Conservation (phyloP, 306 rosid species). For the Sophora flavescens region DNA sequence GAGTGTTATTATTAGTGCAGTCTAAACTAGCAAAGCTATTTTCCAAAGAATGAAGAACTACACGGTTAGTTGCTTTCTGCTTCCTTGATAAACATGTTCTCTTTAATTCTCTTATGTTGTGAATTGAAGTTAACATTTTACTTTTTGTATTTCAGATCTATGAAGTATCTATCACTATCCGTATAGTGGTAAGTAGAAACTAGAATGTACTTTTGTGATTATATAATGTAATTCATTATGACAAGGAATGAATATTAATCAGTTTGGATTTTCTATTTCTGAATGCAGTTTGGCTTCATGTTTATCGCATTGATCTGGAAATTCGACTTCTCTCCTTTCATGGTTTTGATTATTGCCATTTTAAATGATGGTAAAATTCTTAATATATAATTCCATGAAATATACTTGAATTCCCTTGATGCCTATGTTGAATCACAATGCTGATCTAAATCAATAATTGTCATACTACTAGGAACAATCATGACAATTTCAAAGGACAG, state of each 20-base stretch:
- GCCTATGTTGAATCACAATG: conserved; percentile 12
- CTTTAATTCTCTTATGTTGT: conserved; percentile 2
- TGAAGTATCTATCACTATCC: conserved; percentile 98
- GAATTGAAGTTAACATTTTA: conserved; percentile 17
- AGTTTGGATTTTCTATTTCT: conserved; percentile 30
- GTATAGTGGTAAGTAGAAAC: conserved; percentile 94
- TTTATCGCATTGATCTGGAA: conserved; percentile 93
- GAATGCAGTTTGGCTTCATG: conserved; percentile 97
- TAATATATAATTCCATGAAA: not conserved
- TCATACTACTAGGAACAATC: conserved; percentile 73
- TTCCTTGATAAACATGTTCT: no score
- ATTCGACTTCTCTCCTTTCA: conserved; percentile 97
- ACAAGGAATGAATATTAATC: not conserved
- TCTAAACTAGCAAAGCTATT: no score
- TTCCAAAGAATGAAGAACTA: no score
- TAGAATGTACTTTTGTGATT: conserved; percentile 21
- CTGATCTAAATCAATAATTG: conserved; percentile 36
- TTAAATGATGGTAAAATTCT: conserved; percentile 81
- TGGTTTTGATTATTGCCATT: conserved; percentile 99
- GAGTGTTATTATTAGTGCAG: no score
- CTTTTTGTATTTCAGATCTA: conserved; percentile 70
- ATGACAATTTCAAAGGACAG: conserved; percentile 99
- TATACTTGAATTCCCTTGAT: conserved; percentile 6
- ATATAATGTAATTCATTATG: not conserved
- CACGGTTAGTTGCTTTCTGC: no score